Evolutionary conservation across 345 rosid genomes (phyloP).

Genomic region (Conringia planisiliqua): DNA sequence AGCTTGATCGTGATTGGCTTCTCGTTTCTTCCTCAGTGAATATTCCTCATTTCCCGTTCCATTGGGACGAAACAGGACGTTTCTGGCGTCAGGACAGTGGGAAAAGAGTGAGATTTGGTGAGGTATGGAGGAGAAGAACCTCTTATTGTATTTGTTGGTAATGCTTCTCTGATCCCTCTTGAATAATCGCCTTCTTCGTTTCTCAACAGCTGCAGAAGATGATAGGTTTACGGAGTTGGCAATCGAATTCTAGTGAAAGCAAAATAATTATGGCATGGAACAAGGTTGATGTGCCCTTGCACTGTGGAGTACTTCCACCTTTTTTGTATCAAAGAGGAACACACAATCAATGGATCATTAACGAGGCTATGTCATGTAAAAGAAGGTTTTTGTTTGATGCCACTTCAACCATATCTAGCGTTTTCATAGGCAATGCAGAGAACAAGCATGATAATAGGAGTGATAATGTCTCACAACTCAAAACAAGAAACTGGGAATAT

Average conservation of each 20-base stretch:
- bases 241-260: slow-evolving; percentile 41
- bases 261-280: slow-evolving; percentile 82
- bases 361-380: slow-evolving; percentile 59
- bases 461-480: slow-evolving; percentile 17
- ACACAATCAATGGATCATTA: slow-evolving; percentile 64
- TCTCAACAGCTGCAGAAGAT: slow-evolving; percentile 69
- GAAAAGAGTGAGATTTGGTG: slow-evolving; percentile 38
- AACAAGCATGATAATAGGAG: slow-evolving; percentile 10
- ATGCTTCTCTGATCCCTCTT: not conserved
- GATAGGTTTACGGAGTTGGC: slow-evolving; percentile 29
- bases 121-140: slow-evolving; percentile 50
- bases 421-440: slow-evolving; percentile 34
- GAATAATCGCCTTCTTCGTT: slow-evolving; percentile 32
- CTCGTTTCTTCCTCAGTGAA: slow-evolving; percentile 59
- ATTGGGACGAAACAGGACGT: slow-evolving; percentile 48
- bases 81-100: slow-evolving; percentile 57
- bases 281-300: slow-evolving; percentile 47
- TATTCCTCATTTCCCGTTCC: slow-evolving; percentile 53
- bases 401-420: slow-evolving; percentile 56
- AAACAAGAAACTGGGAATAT: slow-evolving; percentile 67
- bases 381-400: slow-evolving; percentile 79
- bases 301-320: slow-evolving; percentile 79
- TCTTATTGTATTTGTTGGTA: not conserved
- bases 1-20: slow-evolving; percentile 64
- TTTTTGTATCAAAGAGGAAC: slow-evolving; percentile 71